These are phyloP conservation scores for Guadua angustifolia DNA, from an alignment of 176 grass and related monocot species.

Conservation along the genomic window DNA sequence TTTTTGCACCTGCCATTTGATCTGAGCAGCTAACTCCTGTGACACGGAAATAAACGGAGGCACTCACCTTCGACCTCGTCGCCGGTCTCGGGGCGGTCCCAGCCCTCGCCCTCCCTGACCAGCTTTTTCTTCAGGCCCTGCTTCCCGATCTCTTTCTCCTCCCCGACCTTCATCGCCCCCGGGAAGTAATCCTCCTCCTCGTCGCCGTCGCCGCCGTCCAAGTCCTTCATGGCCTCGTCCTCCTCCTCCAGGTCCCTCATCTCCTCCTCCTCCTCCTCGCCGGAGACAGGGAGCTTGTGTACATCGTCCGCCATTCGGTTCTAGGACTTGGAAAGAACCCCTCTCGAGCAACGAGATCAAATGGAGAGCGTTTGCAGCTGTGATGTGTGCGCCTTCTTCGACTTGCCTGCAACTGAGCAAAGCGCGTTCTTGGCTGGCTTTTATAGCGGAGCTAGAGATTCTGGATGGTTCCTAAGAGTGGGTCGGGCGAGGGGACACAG, in stretches of 20 bases:
- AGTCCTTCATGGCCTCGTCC: conserved; percentile 42
- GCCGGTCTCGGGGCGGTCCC: conserved; percentile 74
- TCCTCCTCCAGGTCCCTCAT: not conserved
- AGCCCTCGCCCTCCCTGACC: conserved; percentile 72
- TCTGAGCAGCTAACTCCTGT: too few relatives aligned
- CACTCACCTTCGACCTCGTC: conserved; percentile 86
- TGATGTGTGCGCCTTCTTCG: not conserved
- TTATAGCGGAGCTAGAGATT: conserved; percentile 14
- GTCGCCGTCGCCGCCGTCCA: conserved; percentile 34
- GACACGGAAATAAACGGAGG: not conserved
- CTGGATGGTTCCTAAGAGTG: conserved; percentile 39
- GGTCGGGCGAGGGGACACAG: not conserved
- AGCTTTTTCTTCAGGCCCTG: conserved; percentile 84
- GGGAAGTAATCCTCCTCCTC: conserved; percentile 22
- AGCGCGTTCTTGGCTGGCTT: not conserved
- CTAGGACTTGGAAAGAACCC: not conserved
- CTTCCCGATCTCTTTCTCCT: conserved; percentile 91
- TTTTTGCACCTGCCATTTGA: too few relatives aligned
- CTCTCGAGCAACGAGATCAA: not conserved
- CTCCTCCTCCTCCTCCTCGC: conserved; percentile 37
- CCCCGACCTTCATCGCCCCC: conserved; percentile 53
- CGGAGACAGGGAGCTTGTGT: conserved; percentile 6
- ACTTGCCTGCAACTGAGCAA: not conserved
- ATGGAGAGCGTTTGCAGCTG: too few relatives aligned
- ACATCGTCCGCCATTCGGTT: conserved; percentile 21